Conservation (phyloP, 2,329 filamentous ascomycete species). For the Juglanconis sp. region DNA sequence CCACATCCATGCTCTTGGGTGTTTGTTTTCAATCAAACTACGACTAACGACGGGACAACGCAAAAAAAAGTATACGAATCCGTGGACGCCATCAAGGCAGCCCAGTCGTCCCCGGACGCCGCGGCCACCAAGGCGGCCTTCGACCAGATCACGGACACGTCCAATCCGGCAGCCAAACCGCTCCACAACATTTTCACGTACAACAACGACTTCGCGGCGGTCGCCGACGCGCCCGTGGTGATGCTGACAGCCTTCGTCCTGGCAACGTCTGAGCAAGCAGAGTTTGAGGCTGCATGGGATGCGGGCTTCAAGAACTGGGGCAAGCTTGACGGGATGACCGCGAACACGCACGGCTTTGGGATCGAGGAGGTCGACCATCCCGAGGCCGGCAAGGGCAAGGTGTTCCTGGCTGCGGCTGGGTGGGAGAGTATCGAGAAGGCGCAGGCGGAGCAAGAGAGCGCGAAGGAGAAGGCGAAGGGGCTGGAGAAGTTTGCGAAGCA, state of each 20-base stretch:
- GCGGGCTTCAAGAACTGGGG: background rate
- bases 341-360: constrained; percentile 17
- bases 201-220: constrained; percentile 11
- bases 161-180: constrained; percentile 9
- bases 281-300: constrained; percentile 17
- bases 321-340: constrained; percentile 15
- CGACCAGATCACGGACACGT: constrained; percentile 14
- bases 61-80: constrained; percentile 16
- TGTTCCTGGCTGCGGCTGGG: constrained; percentile 14
- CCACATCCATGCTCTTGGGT: background rate
- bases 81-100: constrained; percentile 3
- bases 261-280: background rate
- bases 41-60: background rate
- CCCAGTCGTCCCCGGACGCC: constrained; percentile 3
- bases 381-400: constrained; percentile 10
- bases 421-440: constrained; percentile 18
- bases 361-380: constrained; percentile 10
- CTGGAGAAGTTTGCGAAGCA: constrained; percentile 12
- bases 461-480: constrained; percentile 9
- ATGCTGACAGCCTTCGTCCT: constrained; percentile 13
- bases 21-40: too few species aligned
- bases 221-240: constrained; percentile 17
- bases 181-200: constrained; percentile 14
- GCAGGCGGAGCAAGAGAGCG: background rate
- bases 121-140: constrained; percentile 7